Evolutionary conservation across 495 filamentous ascomycete species (phyloP).

Genomic region (Parachaetomium inaequale): DNA sequence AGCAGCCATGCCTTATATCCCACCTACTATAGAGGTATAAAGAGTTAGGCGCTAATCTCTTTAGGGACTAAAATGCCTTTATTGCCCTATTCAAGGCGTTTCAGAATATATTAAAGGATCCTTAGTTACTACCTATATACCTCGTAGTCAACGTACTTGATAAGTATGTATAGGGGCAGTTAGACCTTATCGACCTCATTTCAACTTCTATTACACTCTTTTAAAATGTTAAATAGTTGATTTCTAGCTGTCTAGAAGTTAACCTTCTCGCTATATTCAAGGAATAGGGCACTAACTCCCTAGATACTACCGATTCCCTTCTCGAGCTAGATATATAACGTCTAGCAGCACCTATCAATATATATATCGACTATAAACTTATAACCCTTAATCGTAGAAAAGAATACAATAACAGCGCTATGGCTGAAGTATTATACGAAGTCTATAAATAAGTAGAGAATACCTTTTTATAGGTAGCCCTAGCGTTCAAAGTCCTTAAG

Average conservation of each 20-base stretch:
- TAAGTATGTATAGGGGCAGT: conserved; percentile 7
- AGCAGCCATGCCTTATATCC: conserved; percentile 34
- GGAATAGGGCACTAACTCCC: not conserved
- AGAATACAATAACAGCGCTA: not conserved
- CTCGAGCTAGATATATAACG: not conserved
- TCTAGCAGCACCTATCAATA: not conserved
- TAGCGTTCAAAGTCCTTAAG: conserved; percentile 3
- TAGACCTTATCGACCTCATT: conserved; percentile 20
- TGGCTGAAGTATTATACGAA: not conserved
- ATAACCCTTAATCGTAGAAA: not conserved
- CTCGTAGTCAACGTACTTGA: conserved; percentile 38
- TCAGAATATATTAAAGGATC: conserved; percentile 34
- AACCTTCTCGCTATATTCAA: not conserved
- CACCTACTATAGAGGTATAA: conserved; percentile 31
- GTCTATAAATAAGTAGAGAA: conserved; percentile 2
- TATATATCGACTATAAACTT: not conserved
- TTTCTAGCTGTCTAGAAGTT: conserved; percentile 32
- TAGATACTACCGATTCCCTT: not conserved
- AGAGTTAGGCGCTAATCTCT: conserved; percentile 28
- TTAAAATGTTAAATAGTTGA: conserved; percentile 36
- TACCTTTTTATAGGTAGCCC: conserved; percentile 37
- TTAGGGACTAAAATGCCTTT: conserved; percentile 38
- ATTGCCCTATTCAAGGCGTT: conserved; percentile 33
- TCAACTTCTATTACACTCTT: conserved; percentile 15
- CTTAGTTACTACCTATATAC: conserved; percentile 26